Conservation (phyloP, 2,329 filamentous ascomycete genomes). For the Penicillium nordicum region DNA sequence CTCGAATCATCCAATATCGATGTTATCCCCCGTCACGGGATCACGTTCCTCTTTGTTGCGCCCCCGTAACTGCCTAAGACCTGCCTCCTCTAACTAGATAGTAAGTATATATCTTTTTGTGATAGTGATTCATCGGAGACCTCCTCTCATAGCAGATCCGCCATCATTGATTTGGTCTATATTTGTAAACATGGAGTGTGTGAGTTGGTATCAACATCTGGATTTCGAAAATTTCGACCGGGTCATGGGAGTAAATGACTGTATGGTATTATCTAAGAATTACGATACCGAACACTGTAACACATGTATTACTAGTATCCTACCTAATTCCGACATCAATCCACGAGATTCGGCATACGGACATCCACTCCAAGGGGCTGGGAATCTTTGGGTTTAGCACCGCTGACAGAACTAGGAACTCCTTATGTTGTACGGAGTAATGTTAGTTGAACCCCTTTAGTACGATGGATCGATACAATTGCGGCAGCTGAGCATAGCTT, state of each 20-base stretch:
- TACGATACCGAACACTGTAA: too few species aligned
- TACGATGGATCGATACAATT: too few species aligned
- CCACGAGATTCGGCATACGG: too few species aligned
- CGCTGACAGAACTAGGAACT: too few species aligned
- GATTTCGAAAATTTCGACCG: too few species aligned
- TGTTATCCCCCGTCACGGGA: neutral
- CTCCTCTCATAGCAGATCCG: neutral
- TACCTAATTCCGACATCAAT: too few species aligned
- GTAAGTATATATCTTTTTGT: neutral
- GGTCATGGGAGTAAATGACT: neutral
- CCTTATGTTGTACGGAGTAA: too few species aligned
- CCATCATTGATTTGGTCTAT: neutral
- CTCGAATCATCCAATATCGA: neutral
- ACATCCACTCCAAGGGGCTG: too few species aligned
- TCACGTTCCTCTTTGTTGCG: neutral
- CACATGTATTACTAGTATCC: too few species aligned
- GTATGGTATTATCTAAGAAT: neutral
- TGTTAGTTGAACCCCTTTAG: too few species aligned
- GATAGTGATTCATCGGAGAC: neutral
- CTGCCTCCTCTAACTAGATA: neutral
- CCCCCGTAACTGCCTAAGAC: neutral
- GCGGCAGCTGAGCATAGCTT: too few species aligned
- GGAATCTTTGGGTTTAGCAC: too few species aligned
- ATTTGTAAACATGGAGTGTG: neutral
- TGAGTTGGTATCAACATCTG: neutral